phyloP scores from a whole-genome alignment of 768 basidiomycete species.

The Phlebiopsis flavidoalba region DNA sequence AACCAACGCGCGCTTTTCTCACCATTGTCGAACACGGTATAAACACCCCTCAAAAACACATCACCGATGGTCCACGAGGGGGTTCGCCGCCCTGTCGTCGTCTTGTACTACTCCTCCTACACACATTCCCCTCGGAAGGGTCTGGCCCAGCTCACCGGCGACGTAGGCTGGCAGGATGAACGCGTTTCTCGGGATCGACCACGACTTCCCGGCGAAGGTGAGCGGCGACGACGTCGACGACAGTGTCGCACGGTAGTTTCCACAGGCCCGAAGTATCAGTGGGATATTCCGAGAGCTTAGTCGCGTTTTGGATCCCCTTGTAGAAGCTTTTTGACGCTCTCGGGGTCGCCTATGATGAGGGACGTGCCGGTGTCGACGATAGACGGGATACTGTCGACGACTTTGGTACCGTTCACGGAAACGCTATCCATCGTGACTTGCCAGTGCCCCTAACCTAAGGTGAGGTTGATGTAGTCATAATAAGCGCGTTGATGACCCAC shows the following conservation, averaged over 20 bases:
- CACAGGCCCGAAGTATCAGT: constrained; percentile 21
- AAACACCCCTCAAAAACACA: constrained; percentile 41
- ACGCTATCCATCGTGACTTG: constrained; percentile 30
- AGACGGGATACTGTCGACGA: constrained; percentile 13
- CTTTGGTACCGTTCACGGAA: constrained; percentile 19
- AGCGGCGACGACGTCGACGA: constrained; percentile 28
- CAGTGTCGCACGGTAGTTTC: constrained; percentile 29
- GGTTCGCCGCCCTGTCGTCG: background rate
- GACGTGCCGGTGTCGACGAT: constrained; percentile 35
- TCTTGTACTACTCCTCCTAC: constrained; percentile 30
- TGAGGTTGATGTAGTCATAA: background rate
- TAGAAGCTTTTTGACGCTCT: too few relatives aligned
- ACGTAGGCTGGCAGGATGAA: constrained; percentile 36
- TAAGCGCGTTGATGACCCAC: background rate
- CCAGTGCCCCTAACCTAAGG: constrained; percentile 28
- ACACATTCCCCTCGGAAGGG: constrained; percentile 21
- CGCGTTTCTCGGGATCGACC: constrained; percentile 28
- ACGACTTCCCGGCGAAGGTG: constrained; percentile 33
- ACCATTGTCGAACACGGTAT: constrained; percentile 36
- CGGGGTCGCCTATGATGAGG: constrained; percentile 21
- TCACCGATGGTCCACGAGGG: constrained; percentile 32
- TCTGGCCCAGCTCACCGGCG: too few relatives aligned
- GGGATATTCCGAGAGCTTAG: too few relatives aligned
- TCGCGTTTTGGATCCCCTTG: too few relatives aligned
- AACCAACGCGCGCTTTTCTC: constrained; percentile 16